These are phyloP conservation scores for Termitomyces sp. DNA, from an alignment of 768 basidiomycete genomes.

Conservation along the genomic window DNA sequence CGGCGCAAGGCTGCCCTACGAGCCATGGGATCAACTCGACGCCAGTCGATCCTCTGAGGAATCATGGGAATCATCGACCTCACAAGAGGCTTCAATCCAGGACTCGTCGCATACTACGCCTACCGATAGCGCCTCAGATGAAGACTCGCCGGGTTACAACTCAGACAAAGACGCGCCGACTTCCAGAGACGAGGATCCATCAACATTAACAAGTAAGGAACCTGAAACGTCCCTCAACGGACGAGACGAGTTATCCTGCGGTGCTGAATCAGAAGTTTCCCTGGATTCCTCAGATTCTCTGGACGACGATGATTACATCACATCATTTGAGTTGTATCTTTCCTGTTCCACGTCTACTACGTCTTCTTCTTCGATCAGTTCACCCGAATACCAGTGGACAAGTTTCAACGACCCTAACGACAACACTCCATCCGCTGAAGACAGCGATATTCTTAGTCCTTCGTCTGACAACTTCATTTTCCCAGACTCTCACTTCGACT, in stretches of 20 bases:
- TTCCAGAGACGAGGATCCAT: background rate
- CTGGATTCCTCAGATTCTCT: slow-evolving; percentile 8
- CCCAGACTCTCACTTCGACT: slow-evolving; percentile 13
- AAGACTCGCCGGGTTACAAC: slow-evolving; percentile 14
- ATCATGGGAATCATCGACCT: slow-evolving; percentile 12
- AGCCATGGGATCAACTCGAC: slow-evolving; percentile 46
- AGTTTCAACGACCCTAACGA: slow-evolving; percentile 9
- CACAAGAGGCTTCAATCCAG: slow-evolving; percentile 7
- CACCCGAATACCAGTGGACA: slow-evolving; percentile 16
- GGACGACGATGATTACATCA: slow-evolving; percentile 10
- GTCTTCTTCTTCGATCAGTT: slow-evolving; percentile 28
- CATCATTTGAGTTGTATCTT: slow-evolving; percentile 27
- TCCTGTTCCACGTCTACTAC: slow-evolving; percentile 38
- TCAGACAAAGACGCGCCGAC: slow-evolving; percentile 4
- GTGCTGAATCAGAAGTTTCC: slow-evolving; percentile 13
- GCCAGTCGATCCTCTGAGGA: slow-evolving; percentile 11
- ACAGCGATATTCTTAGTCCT: slow-evolving; percentile 21
- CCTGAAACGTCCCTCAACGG: background rate
- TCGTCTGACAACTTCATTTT: slow-evolving; percentile 20
- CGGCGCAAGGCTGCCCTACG: slow-evolving; percentile 45
- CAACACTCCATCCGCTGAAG: slow-evolving; percentile 18
- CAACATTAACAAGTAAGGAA: background rate
- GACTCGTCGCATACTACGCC: background rate
- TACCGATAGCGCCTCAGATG: slow-evolving; percentile 15
- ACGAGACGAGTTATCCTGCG: slow-evolving; percentile 10